These are phyloP conservation scores for Pelargonium myrrhifolium DNA, from an alignment of 441 rosid species.

Conservation along the genomic window DNA sequence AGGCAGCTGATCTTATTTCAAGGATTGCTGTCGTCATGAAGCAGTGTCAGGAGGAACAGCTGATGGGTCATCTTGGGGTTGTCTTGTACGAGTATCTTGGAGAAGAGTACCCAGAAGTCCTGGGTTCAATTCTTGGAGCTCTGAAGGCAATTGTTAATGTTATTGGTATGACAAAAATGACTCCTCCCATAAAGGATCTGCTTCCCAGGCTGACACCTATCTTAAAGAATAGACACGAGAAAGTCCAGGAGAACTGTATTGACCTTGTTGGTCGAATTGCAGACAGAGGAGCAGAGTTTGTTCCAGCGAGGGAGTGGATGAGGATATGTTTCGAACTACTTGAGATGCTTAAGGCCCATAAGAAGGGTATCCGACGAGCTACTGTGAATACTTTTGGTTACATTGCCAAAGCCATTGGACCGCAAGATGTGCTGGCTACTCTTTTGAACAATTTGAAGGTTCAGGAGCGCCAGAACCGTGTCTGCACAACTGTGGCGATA, in stretches of 20 bases:
- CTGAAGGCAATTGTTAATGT: conserved; percentile 92
- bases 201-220: conserved; percentile 95
- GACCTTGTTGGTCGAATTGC: conserved; percentile 96
- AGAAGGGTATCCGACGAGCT: conserved; percentile 93
- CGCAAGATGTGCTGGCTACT: conserved; percentile 98
- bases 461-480: conserved; percentile 98
- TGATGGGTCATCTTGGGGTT: conserved; percentile 98
- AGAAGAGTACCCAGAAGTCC: conserved; percentile 95
- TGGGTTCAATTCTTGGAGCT: conserved; percentile 97
- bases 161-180: conserved; percentile 98
- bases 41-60: conserved; percentile 92
- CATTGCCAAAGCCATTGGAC: conserved; percentile 97
- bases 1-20: conserved; percentile 94
- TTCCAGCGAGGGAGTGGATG: conserved; percentile 98
- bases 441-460: conserved; percentile 91
- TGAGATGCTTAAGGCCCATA: conserved; percentile 98
- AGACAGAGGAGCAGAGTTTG: conserved; percentile 96
- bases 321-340: conserved; percentile 94
- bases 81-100: conserved; percentile 91
- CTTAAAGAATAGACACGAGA: conserved; percentile 95
- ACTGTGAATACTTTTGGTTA: conserved; percentile 94
- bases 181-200: conserved; percentile 95
- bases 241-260: conserved; percentile 94
- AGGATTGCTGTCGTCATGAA: conserved; percentile 95
- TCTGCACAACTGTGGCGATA: conserved; percentile 93